Percentiles rank a stretch among this genome's conserved stretches.
Evolutionary conservation across 2,329 filamentous ascomycete species (phyloP).

Genomic region (Fusarium gaditjirri): DNA sequence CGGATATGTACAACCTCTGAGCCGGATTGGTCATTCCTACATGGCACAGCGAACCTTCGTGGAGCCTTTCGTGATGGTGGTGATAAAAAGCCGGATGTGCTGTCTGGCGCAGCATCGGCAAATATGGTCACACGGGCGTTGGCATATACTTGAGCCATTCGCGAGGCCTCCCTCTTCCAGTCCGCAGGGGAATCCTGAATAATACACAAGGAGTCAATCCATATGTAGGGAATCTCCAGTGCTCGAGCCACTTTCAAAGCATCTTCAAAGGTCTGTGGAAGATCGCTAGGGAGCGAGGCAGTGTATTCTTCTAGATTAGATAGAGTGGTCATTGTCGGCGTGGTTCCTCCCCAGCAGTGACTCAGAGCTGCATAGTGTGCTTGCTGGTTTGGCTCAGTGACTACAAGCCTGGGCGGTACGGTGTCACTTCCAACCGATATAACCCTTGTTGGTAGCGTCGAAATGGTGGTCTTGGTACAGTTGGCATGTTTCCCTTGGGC

Average conservation of each 20-base stretch:
- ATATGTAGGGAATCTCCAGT: constrained; percentile 1
- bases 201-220: constrained; percentile 20
- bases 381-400: not conserved
- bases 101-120: not conserved
- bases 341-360: constrained; percentile 12
- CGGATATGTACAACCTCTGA: not conserved
- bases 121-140: constrained; percentile 14
- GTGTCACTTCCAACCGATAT: not conserved
- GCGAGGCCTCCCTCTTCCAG: constrained; percentile 5
- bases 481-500: not conserved
- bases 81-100: not conserved
- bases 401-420: not conserved
- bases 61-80: not conserved
- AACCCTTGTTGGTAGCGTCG: not conserved
- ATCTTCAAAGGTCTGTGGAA: constrained; percentile 6
- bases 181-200: constrained; percentile 11
- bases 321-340: constrained; percentile 1
- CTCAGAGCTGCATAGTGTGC: constrained; percentile 2
- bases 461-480: not conserved
- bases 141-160: constrained; percentile 16
- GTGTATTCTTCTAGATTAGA: constrained; percentile 3
- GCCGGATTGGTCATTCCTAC: not conserved
- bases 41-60: not conserved
- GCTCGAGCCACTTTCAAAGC: not conserved
- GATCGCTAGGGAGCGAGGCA: not conserved